These are phyloP conservation scores for Pythium vanterpoolii DNA, from an alignment of 352 stramenopile genomes.

Conservation along the genomic window DNA sequence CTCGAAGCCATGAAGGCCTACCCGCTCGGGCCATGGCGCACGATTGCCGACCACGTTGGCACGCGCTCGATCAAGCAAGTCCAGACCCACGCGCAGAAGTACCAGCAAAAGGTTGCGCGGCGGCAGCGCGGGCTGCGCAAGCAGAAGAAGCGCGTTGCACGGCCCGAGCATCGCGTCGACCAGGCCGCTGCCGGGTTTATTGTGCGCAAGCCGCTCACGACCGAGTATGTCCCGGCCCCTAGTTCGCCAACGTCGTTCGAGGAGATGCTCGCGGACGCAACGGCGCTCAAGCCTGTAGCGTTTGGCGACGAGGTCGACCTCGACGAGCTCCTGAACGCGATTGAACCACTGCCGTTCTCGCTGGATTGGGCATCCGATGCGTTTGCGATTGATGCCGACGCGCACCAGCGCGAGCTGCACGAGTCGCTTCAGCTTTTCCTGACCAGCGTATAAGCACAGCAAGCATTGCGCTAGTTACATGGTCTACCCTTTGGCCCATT, in stretches of 20 bases:
- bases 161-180: conserved; percentile 72
- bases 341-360: conserved; percentile 55
- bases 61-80: conserved; percentile 83
- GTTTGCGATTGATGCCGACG: conserved; percentile 35
- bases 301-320: conserved; percentile 18
- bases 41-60: conserved; percentile 69
- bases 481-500: no score
- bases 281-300: background rate
- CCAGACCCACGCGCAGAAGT: conserved; percentile 85
- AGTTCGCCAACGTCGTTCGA: conserved; percentile 20
- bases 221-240: background rate
- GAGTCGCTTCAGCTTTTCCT: conserved; percentile 27
- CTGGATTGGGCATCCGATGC: background rate
- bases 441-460: conserved; percentile 3
- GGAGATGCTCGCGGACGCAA: conserved; percentile 16
- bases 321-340: conserved; percentile 7
- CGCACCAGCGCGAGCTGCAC: conserved; percentile 36
- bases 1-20: conserved; percentile 82
- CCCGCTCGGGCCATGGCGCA: conserved; percentile 66
- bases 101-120: conserved; percentile 82
- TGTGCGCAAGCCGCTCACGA: conserved; percentile 27
- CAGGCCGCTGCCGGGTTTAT: conserved; percentile 61
- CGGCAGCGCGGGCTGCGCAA: conserved; percentile 76
- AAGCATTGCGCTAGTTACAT: no score
- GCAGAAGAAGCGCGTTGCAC: conserved; percentile 81